Evolutionary conservation across 257 asterid species (phyloP), one percentile per base, ranked within the genome.

Genomic region (Rauvolfia tetraphylla): DNA sequence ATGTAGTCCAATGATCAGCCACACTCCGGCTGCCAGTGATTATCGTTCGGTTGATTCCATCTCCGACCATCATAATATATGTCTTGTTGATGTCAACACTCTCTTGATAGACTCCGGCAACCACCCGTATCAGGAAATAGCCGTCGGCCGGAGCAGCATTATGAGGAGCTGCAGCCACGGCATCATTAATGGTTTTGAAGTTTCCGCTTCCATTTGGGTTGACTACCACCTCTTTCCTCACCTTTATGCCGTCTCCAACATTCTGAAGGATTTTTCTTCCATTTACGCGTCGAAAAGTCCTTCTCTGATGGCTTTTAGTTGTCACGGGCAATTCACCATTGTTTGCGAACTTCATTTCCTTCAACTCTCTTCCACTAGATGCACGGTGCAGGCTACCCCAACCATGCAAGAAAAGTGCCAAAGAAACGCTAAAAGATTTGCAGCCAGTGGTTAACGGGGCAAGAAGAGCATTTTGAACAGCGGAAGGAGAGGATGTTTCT

Each of bases 1-100:
- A 91, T 3, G 98, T 93, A 2, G 96, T 87, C 97, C 93, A 93
- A 72, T 97, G 97, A 71, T 91, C 96, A 14, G 78, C 88, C 22
- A 89, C 88, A 77, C 78, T 93, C 36, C 75, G 88, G 73, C 83
- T 88, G 1, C 97, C 96, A 1, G 97, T 88, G 12, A 93, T 83
- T 12, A 91, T 77, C 0, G 97, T 91, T 75, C 68, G 79, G 34
- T 89, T 88, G 15, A 88, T 88, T 23, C 98, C 97, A 13, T 86
- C 98, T 10, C 98, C 98, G 36, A 88, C 65, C 90, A 91, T 84
- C 93, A 93, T 85, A 77, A 93, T 22, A 46, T 85, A 84, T 75
- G n/a, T 85, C 77, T 91, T 86, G 78, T 89, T 88, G 67, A 63
- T 88, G 0, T 85, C 82, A 83, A 93, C 86, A 58, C 89, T 88